Evolutionary conservation across 345 rosid genomes (phyloP), one percentile per base, ranked within the genome.

Genomic region (Clausena lansium): DNA sequence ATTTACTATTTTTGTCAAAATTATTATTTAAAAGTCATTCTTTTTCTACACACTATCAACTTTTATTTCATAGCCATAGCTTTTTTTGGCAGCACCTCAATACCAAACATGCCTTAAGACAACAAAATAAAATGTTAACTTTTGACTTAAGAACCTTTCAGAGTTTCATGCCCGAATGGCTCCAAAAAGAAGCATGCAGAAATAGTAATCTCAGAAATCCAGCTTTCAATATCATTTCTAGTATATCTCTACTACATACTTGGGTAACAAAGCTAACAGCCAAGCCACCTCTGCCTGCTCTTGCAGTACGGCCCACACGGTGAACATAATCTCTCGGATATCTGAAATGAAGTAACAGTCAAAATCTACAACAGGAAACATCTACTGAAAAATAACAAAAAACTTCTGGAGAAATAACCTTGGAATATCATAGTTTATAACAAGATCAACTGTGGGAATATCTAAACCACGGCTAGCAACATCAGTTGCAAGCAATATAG

Each of bases 221-320:
- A 41, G 7, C n/a, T 30, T 20, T 24, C 6, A 13, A 15, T 52
- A 20, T 45, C 19, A 25, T 1, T 24, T 47, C 72, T 62, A 28
- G 36, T 65, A 63, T 14, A 22, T 25, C 47, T 45, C 73, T 59
- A 35, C 27, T 33, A 77, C 75, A 80, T 85, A 93, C 99, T 95
- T 92, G 86, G 17, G 97, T 86, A 76, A 92, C 78, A 76, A 96
- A 86, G 87, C 97, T 96, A 65, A 94, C 77, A 74, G 99, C 95
- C 81, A 91, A 79, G 32, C 99, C 98, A 80, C 89, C 94, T 88
- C 98, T 86, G 73, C 99, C 97, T 80, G 99, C 99, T 85, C 98
- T 91, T 71, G 99, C 98, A 47, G 99, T 96, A 86, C 98, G 97
- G 41, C 99, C 97, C 22, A 94, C 99, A 81, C 97, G 98, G 86